These are phyloP conservation scores for Euphorbia celastroides DNA, from an alignment of 441 rosid species.

Conservation along the genomic window DNA sequence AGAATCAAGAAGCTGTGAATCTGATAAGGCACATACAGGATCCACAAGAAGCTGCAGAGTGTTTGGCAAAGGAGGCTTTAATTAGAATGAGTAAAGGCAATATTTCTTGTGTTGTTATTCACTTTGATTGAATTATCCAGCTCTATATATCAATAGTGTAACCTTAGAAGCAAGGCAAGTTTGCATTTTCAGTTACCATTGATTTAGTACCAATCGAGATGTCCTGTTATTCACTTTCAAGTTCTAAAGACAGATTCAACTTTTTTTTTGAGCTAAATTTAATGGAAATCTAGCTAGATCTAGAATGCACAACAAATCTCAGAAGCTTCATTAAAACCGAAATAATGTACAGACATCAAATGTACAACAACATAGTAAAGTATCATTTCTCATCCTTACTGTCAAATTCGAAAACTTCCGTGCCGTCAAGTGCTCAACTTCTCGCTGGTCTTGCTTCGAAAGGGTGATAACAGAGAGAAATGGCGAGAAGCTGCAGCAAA, in stretches of 20 bases:
- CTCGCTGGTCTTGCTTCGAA: constrained; percentile 75
- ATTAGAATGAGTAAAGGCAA: constrained; percentile 56
- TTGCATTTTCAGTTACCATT: background rate
- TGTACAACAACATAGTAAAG: constrained; percentile 5
- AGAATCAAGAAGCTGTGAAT: constrained; percentile 68
- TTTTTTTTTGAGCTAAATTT: too few species aligned
- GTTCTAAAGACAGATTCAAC: background rate
- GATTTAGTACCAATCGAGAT: background rate
- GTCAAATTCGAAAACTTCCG: constrained; percentile 9
- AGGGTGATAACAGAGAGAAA: constrained; percentile 77
- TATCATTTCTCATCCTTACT: background rate
- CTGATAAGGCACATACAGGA: constrained; percentile 58
- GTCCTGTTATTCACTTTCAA: background rate
- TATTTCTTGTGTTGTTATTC: constrained; percentile 65
- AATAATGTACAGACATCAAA: constrained; percentile 22
- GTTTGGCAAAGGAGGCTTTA: constrained; percentile 64
- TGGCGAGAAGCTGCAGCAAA: constrained; percentile 67
- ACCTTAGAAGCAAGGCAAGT: background rate
- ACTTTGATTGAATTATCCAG: constrained; percentile 34
- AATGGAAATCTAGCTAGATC: background rate
- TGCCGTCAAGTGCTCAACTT: constrained; percentile 34
- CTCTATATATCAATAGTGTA: background rate
- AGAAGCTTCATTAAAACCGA: background rate
- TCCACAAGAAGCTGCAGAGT: constrained; percentile 72
- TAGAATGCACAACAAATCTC: too few species aligned